Conservation (phyloP, 2,329 filamentous ascomycete species). For the Cercospora janseana region DNA sequence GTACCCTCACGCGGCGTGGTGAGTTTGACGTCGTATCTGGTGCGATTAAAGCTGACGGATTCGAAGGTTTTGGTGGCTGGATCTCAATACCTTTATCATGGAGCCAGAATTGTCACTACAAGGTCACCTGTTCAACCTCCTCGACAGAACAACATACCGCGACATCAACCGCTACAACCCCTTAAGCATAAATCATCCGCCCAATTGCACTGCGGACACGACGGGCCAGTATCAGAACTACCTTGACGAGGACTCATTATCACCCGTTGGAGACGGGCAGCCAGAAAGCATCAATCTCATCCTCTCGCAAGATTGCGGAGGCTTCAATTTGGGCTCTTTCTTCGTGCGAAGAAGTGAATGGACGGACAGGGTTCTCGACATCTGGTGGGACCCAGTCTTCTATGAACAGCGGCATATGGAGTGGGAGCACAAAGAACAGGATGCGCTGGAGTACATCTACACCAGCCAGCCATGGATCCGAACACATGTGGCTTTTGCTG, state of each 20-base stretch:
- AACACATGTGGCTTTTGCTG: conserved; percentile 81
- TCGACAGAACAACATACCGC: conserved; percentile 75
- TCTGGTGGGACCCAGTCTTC: conserved; percentile 97
- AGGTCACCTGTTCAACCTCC: conserved; percentile 79
- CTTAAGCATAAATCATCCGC: conserved; percentile 85
- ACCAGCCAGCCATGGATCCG: conserved; percentile 88
- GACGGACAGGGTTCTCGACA: conserved; percentile 86
- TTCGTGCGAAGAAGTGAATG: conserved; percentile 81
- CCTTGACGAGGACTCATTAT: conserved; percentile 72
- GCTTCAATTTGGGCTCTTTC: conserved; percentile 96
- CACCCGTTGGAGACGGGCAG: conserved; percentile 72
- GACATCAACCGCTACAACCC: conserved; percentile 97
- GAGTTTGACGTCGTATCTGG: conserved; percentile 39
- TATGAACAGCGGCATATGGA: conserved; percentile 99
- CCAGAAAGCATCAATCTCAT: conserved; percentile 80
- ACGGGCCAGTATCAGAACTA: conserved; percentile 50
- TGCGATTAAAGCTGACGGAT: conserved; percentile 14
- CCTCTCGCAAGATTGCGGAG: conserved; percentile 87
- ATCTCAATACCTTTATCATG: conserved; percentile 98
- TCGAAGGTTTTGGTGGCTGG: conserved; percentile 95
- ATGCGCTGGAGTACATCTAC: conserved; percentile 91
- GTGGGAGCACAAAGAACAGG: conserved; percentile 99
- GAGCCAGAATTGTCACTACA: conserved; percentile 89
- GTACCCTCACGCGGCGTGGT: conserved; percentile 96
- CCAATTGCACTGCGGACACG: conserved; percentile 46